A percentile compares a stretch with the other conserved stretches of the same genome.
phyloP scores from a whole-genome alignment of 2,329 filamentous ascomycete species.

The Pseudocercospora crystallina region DNA sequence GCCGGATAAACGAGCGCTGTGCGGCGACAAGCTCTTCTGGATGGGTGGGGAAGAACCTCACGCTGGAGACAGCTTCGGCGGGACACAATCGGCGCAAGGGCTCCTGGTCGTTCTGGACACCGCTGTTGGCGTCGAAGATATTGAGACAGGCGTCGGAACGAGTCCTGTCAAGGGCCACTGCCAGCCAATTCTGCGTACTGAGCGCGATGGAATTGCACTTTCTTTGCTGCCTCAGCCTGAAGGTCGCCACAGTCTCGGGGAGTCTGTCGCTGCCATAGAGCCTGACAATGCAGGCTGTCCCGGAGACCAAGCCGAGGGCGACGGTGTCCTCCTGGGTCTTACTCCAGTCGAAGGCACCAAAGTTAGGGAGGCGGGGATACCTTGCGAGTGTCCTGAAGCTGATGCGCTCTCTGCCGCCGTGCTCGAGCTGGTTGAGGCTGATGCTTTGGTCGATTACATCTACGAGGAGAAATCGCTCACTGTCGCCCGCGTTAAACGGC shows the following conservation, averaged over 20 bases:
- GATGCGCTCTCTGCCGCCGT: constrained; percentile 38
- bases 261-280: constrained; percentile 62
- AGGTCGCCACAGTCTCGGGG: constrained; percentile 54
- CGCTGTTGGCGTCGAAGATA: constrained; percentile 73
- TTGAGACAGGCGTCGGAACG: constrained; percentile 80
- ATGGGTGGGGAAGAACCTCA: constrained; percentile 77
- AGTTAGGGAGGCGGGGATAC: constrained; percentile 53
- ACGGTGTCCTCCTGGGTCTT: constrained; percentile 64
- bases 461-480: constrained; percentile 60
- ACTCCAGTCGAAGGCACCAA: constrained; percentile 67
- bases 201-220: constrained; percentile 81
- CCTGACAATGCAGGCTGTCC: constrained; percentile 71
- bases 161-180: constrained; percentile 76
- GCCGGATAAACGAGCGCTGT: constrained; percentile 69
- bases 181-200: constrained; percentile 68
- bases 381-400: constrained; percentile 4
- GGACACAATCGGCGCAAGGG: constrained; percentile 57
- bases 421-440: constrained; percentile 55
- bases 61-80: constrained; percentile 74
- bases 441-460: constrained; percentile 62
- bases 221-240: constrained; percentile 71
- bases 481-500: constrained; percentile 53
- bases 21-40: constrained; percentile 75
- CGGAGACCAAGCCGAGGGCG: constrained; percentile 72
- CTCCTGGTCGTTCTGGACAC: constrained; percentile 52